These are phyloP conservation scores for Phanerodontia chrysosporium DNA, from an alignment of 768 basidiomycete genomes.

Conservation along the genomic window DNA sequence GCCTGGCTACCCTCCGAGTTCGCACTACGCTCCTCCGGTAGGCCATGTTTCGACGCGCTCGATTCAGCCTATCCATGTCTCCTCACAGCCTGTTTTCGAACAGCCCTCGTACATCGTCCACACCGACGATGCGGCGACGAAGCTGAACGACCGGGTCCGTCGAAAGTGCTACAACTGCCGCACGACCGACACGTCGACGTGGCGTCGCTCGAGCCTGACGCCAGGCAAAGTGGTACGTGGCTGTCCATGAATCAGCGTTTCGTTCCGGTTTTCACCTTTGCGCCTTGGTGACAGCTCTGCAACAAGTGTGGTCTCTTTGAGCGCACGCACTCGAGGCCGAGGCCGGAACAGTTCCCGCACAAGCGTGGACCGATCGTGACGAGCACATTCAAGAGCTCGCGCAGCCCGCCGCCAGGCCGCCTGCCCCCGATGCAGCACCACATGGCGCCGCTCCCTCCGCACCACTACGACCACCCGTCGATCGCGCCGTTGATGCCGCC, in stretches of 20 bases:
- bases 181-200: slow-evolving; percentile 81
- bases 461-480: slow-evolving; percentile 50
- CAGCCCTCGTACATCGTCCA: slow-evolving; percentile 40
- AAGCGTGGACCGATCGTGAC: slow-evolving; percentile 66
- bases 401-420: slow-evolving; percentile 42
- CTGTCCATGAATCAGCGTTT: neutral
- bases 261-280: neutral
- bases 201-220: slow-evolving; percentile 71
- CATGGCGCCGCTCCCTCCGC: slow-evolving; percentile 39
- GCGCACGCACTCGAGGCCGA: slow-evolving; percentile 72
- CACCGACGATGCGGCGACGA: slow-evolving; percentile 79
- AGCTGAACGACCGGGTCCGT: slow-evolving; percentile 72
- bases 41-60: slow-evolving; percentile 18
- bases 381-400: slow-evolving; percentile 38
- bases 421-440: slow-evolving; percentile 36
- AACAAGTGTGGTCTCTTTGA: slow-evolving; percentile 79
- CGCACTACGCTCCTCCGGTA: slow-evolving; percentile 20
- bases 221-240: slow-evolving; percentile 70
- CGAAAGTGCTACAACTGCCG: slow-evolving; percentile 81
- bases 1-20: slow-evolving; percentile 19
- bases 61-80: slow-evolving; percentile 20
- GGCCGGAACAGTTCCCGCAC: slow-evolving; percentile 80
- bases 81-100: slow-evolving; percentile 28
- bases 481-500: slow-evolving; percentile 43
- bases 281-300: slow-evolving; percentile 33